Base-by-base conservation (phyloP, 441 rosid species). In the Sinapis alba region DNA sequence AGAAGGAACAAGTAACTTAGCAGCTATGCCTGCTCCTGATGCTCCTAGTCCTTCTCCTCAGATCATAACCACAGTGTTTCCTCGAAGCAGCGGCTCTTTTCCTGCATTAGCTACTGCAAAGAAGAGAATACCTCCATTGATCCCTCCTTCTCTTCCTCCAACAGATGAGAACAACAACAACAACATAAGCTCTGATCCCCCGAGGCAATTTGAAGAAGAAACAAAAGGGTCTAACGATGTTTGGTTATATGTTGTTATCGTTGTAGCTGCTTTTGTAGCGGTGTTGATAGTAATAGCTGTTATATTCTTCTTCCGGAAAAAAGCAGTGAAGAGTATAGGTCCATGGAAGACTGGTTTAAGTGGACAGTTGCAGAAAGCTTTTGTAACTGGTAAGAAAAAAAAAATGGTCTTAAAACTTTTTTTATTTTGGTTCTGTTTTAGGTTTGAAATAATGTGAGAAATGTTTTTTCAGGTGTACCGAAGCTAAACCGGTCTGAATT, bases 261-360 rank as follows among this genome's bases (percentile, higher is more conserved):
- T 51, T 56, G 54, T 86, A 79, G 87, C 87, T 0, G 45, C 73
- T 30, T 61, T 62, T 34, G 79, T 47, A 12, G 23, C 79, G 66
- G 34, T 84, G 65, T 18, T 85, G 59, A 62, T 84, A 59, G 63
- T 81, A 60, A 63, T 67, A 5, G 57, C 71, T 10, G 82, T 72
- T 73, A 65, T 79, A 26, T 32, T 82, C 65, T 26, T 84, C 72
- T 86, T 82, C 71, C 83, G 80, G 50, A 89, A 78, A 68, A 80
- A 24, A 56, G 90, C 90, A 53, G 90, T 78, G 58, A 81, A 79
- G 66, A 78, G 82, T 61, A 83, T 93, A n/a, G 75, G 89, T 64
- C 98, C 98, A 13, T 93, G 98, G 97, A 89, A 86, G 80, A 84
- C 94, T 43, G 98, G 98, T 76, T 75, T 93, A 28, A 93, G 97